These are phyloP conservation scores for Stephania cephalantha DNA, from an alignment of 164 flowering plant genomes.

Conservation along the genomic window DNA sequence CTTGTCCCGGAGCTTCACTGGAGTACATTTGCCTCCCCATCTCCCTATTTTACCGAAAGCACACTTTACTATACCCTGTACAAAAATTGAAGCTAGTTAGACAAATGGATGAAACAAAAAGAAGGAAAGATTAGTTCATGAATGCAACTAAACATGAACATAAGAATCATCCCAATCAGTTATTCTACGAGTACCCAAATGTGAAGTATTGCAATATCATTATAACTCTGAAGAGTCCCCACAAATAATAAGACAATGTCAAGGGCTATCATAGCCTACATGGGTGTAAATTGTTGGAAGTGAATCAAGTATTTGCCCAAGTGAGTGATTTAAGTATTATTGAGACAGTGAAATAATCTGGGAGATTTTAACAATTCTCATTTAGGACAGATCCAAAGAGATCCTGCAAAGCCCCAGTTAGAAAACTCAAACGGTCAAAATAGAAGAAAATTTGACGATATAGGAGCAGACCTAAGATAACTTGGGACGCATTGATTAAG, in stretches of 20 bases:
- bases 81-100: neutral
- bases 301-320: neutral
- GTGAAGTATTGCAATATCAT: neutral
- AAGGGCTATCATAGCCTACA: neutral
- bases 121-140: neutral
- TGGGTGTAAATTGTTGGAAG: too few relatives aligned
- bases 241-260: neutral
- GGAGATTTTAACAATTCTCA: neutral
- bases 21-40: neutral
- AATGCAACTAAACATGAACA: neutral
- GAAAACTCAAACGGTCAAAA: too few relatives aligned
- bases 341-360: neutral
- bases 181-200: neutral
- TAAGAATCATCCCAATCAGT: neutral
- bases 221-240: neutral
- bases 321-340: neutral
- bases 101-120: neutral
- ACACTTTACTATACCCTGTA: neutral
- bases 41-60: neutral
- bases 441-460: too few relatives aligned
- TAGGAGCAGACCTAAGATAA: too few relatives aligned
- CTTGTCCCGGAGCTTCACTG: constrained; percentile 1
- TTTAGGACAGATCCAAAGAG: too few relatives aligned
- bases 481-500: too few relatives aligned
- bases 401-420: too few relatives aligned